Conservation (phyloP, 495 filamentous ascomycete genomes). For the Hamigera avellanea region DNA sequence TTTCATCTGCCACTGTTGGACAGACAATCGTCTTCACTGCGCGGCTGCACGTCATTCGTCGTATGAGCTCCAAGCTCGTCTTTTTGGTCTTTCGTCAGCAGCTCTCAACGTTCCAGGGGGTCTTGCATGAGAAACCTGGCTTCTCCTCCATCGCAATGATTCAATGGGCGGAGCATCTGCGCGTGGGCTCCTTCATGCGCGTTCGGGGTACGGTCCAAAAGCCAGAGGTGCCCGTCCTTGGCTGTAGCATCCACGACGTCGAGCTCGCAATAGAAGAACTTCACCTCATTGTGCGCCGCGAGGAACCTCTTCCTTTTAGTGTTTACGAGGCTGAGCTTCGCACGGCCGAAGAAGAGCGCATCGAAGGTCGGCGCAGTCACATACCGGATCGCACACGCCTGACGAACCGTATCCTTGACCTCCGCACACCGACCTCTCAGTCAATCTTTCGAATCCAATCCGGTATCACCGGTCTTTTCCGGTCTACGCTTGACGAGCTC, state of each 20-base stretch:
- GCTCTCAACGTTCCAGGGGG: constrained; percentile 64
- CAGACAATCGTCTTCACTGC: constrained; percentile 67
- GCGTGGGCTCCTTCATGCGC: constrained; percentile 54
- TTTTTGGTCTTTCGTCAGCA: constrained; percentile 84
- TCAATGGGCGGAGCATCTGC: constrained; percentile 60
- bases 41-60: constrained; percentile 70
- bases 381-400: constrained; percentile 65
- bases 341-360: constrained; percentile 31
- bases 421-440: constrained; percentile 75
- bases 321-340: constrained; percentile 52
- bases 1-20: constrained; percentile 48
- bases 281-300: constrained; percentile 43
- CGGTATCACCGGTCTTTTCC: constrained; percentile 71
- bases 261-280: constrained; percentile 35
- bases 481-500: constrained; percentile 53
- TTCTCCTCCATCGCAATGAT: constrained; percentile 45
- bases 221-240: constrained; percentile 43
- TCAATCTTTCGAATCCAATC: constrained; percentile 70
- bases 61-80: constrained; percentile 78
- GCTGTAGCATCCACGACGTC: constrained; percentile 46
- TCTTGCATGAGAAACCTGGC: constrained; percentile 45
- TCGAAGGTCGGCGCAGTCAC: constrained; percentile 37
- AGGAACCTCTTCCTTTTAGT: constrained; percentile 48
- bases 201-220: constrained; percentile 53
- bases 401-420: constrained; percentile 75